Evolutionary conservation across 352 stramenopile genomes (phyloP), one percentile per base, ranked within the genome.

Genomic region (Phytophthora lateralis): DNA sequence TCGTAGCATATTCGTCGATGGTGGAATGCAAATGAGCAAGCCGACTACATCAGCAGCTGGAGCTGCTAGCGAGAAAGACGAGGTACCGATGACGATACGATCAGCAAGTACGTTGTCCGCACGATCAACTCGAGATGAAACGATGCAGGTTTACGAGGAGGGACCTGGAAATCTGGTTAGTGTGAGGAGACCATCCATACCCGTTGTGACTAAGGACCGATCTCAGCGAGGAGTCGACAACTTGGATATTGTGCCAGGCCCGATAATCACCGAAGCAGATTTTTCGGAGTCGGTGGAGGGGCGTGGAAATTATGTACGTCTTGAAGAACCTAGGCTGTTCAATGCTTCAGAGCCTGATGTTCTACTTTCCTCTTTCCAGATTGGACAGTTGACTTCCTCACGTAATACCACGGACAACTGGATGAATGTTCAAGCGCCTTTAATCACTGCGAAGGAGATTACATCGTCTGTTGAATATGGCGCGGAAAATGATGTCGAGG

Each of bases 1-100:
- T 17, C 53, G 14, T 12, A 21, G 21, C 24, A 17, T 4, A 41
- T 27, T 37, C 12, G 10, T 55, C 5, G 44, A 70, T 35, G 43
- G 34, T 42, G 58, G 18, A 44, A 52, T 20, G 6, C 56, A 71
- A 41, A 53, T 68, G 35, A 62, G 46, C 30, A 41, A 51, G 18
- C 11, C 17, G 18, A 41, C 21, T n/a, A n/a, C n/a, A n/a, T n/a
- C n/a, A n/a, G n/a, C n/a, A n/a, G n/a, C n/a, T n/a, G n/a, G n/a
- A 42, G n/a, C 10, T 15, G 17, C 1, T 49, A 42, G 9, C 20
- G 29, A 26, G 26, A 32, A 42, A 11, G 24, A 55, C n/a, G 32
- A 20, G 18, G 18, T 51, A 5, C 32, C 41, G 14, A 45, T 45
- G 34, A 24, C 45, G 15, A 15, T 17, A 5, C 43, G 20, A 14